These are phyloP conservation scores for Oenanthe javanica DNA, from an alignment of 140 eudicot genomes.

Conservation along the genomic window DNA sequence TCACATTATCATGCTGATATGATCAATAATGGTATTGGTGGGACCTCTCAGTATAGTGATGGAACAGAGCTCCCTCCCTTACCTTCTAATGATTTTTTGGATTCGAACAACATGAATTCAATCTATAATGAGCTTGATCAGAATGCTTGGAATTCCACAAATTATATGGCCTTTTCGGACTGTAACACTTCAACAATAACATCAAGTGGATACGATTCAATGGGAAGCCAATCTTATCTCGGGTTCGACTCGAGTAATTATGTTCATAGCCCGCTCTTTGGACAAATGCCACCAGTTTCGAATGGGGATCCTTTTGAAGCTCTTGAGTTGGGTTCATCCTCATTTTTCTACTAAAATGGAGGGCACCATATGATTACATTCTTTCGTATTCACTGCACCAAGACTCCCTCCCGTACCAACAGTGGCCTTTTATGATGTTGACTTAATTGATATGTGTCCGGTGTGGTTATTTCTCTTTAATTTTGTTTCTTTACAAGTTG, in stretches of 20 bases:
- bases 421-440: not conserved
- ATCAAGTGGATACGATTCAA: conserved; percentile 1
- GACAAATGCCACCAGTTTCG: conserved; percentile 8
- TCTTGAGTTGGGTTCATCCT: conserved; percentile 7
- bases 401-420: not conserved
- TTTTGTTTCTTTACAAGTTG: not conserved
- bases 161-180: not conserved
- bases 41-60: not conserved
- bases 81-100: conserved; percentile 11
- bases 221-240: conserved; percentile 14
- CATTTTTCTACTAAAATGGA: not conserved
- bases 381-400: not conserved
- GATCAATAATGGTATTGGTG: not conserved
- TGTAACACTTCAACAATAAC: not conserved
- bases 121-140: not conserved
- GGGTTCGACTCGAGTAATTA: conserved; percentile 8
- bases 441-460: not conserved
- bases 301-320: not conserved
- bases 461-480: not conserved
- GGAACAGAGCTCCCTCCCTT: conserved; percentile 13
- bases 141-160: not conserved
- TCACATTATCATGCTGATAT: not conserved
- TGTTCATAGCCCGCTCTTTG: conserved; percentile 4
- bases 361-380: not conserved
- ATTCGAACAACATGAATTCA: not conserved